Evolutionary conservation across 1,284 basidiomycete genomes (phyloP), one percentile per base, ranked within the genome.

Genomic region (Tremellales sp.): DNA sequence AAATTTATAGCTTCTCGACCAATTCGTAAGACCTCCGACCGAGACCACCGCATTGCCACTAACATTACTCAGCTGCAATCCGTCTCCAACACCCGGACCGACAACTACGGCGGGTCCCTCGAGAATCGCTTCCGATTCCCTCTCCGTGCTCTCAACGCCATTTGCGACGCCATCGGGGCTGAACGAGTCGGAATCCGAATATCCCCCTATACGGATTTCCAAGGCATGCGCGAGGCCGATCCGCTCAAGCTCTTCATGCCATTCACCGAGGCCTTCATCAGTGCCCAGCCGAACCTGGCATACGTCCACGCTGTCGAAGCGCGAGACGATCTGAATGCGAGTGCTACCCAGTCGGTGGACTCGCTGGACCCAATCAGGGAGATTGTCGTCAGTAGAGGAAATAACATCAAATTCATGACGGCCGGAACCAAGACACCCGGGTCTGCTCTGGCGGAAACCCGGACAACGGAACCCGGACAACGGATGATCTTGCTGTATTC

Each of bases 281-380:
- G n/a, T n/a, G n/a, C n/a, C n/a, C 73, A 77, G 57, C 77, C 80
- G n/a, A 57, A 74, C 7, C 66, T 83, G 8, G 80, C 79, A 1
- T 84, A 81, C 58, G 49, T 83, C 14, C 83, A 85, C 58, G 66
- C 77, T 32, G 65, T 80, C 25, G 81, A 83, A 57, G 71, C 77
- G 1, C 68, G 75, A 24, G 56, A 48, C 5, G 42, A 51, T 28
- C 56, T 64, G 22, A 43, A 47, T n/a, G 53, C n/a, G n/a, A n/a
- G n/a, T n/a, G n/a, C n/a, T n/a, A n/a, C n/a, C n/a, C n/a, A n/a
- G n/a, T n/a, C n/a, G n/a, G 43, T 41, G 27, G 61, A 65, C 26
- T 45, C 41, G 22, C 45, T 65, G 16, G 49, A 62, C 25, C 40
- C 50, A 0, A 62, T 60, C 41, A 43, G 58, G 29, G 40, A 53